Evolutionary conservation across 306 rosid genomes (phyloP).

Genomic region (Lupinus albus): DNA sequence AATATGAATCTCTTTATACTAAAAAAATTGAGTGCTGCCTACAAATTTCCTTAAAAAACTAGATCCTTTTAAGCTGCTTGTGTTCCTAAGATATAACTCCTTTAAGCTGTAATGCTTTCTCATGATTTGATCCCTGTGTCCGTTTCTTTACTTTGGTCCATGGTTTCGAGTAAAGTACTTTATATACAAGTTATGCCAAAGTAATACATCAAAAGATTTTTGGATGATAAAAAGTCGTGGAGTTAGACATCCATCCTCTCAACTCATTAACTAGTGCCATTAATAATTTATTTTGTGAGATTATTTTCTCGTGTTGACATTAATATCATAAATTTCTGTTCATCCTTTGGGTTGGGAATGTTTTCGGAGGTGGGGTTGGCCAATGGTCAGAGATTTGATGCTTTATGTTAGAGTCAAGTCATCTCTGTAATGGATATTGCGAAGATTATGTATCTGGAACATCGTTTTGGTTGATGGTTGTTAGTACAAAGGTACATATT

Average conservation of each 20-base stretch:
- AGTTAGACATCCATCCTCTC: neutral
- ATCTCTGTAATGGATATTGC: too few relatives aligned
- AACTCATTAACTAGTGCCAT: neutral
- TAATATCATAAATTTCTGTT: neutral
- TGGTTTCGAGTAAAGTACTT: too few relatives aligned
- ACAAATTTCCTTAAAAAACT: neutral
- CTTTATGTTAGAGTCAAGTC: too few relatives aligned
- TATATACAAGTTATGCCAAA: neutral
- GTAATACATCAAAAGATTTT: neutral
- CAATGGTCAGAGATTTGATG: too few relatives aligned
- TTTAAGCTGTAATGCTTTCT: neutral
- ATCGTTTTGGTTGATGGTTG: too few relatives aligned
- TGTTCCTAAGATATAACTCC: neutral
- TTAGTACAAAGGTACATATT: too few relatives aligned
- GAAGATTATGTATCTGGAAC: too few relatives aligned
- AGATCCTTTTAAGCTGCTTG: neutral
- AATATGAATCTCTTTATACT: neutral
- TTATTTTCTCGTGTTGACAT: neutral
- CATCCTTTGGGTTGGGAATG: too few relatives aligned
- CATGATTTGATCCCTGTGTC: too few relatives aligned
- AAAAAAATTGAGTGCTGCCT: neutral
- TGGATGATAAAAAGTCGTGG: neutral
- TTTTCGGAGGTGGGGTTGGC: too few relatives aligned
- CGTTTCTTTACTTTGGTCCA: too few relatives aligned
- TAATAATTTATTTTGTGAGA: neutral